Percentiles rank a stretch among this genome's conserved stretches.
Evolutionary conservation across 768 basidiomycete species (phyloP).

Genomic region (Pisolithus sp.): DNA sequence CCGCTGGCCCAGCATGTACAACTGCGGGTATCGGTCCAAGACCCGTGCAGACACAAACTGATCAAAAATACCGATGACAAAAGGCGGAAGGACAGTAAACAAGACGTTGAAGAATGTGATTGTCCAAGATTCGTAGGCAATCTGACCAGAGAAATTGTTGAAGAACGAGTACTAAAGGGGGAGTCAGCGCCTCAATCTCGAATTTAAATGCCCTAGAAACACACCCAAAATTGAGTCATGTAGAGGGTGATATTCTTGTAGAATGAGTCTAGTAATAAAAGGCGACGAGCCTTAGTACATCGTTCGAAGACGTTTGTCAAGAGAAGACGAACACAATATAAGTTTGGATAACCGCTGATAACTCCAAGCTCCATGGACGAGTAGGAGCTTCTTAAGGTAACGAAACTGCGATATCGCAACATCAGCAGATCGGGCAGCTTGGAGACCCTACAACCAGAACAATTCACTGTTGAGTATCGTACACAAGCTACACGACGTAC

Average conservation of each 20-base stretch:
- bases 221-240: conserved; percentile 98
- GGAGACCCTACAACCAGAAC: conserved; percentile 60
- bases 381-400: conserved; percentile 86
- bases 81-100: conserved; percentile 91
- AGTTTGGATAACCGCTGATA: conserved; percentile 92
- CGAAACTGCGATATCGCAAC: conserved; percentile 98
- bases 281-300: conserved; percentile 4
- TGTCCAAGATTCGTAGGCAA: conserved; percentile 98
- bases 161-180: conserved; percentile 88
- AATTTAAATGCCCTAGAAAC: conserved; percentile 9
- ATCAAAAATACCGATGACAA: conserved; percentile 97
- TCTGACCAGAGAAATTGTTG: conserved; percentile 99
- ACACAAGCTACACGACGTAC: conserved; percentile 32
- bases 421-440: conserved; percentile 97
- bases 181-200: not conserved
- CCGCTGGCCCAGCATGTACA: conserved; percentile 90
- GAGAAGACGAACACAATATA: conserved; percentile 72
- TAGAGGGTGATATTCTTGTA: conserved; percentile 99
- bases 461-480: not conserved
- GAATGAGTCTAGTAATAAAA: conserved; percentile 67
- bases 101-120: conserved; percentile 94
- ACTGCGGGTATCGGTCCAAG: conserved; percentile 92
- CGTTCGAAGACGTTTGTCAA: not conserved
- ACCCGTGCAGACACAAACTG: conserved; percentile 97
- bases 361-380: conserved; percentile 99